Evolutionary conservation across 176 grass and related monocot species (phyloP), one percentile per base, ranked within the genome.

Genomic region (Raddia distichophylla): DNA sequence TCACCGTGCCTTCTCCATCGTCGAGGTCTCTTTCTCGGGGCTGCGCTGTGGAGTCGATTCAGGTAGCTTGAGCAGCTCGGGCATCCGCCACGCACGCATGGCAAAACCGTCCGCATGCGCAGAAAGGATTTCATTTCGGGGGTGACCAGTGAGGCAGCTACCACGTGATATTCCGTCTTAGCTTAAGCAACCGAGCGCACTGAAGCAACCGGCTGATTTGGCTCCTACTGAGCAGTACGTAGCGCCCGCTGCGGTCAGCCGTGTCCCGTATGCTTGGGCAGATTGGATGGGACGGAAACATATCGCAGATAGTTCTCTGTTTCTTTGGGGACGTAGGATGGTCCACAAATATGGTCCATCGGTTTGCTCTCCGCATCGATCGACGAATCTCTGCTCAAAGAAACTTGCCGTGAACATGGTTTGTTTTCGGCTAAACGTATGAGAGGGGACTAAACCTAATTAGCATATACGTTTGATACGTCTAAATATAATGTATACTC

Each of bases 11-110:
- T 10, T 5, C 9, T 10, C 14, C 60, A 27, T 81, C 58, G 2
- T 75, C 53, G 55, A 40, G 15, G 44, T 87, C 78, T 14, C 32
- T 51, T 53, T 81, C 47, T 61, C 43, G 77, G 49, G 75, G n/a
- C 62, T 13, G 13, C 17, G 33, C 56, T 49, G 45, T 52, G 27
- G 34, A 19, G 46, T 69, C 63, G 53, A 61, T 69, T 54, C 78
- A 62, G 71, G n/a, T 76, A 14, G 63, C 78, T 81, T 87, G 33
- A 75, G 32, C 17, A 67, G 42, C 27, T 32, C 13, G 71, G n/a
- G 13, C 16, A 42, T 75, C 71, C 34, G 33, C 5, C 27, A 22
- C 27, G 16, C 55, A 75, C 27, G 16, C 55, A 75, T 57, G 19
- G 17, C 8, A 2, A 65, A 66, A 65, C 17, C 52, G n/a, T 65